Conservation (phyloP, 805 yeast species). For the Myxozyma lipomycoides region DNA sequence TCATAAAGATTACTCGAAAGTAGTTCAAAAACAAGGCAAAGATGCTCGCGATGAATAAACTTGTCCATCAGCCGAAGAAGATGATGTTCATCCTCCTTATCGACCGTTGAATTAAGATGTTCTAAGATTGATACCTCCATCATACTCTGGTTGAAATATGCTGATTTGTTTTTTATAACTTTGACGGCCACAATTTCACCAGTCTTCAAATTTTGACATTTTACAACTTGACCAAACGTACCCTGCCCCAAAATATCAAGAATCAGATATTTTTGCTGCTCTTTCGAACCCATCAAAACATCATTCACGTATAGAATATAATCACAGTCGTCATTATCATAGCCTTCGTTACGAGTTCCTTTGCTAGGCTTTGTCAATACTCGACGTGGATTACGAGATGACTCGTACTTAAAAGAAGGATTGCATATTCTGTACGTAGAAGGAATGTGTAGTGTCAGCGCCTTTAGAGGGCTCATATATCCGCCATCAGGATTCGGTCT, state of each 20-base stretch:
- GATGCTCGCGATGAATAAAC: constrained; percentile 86
- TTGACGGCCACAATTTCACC: constrained; percentile 92
- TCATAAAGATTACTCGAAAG: constrained; percentile 86
- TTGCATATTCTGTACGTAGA: constrained; percentile 82
- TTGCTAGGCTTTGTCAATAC: constrained; percentile 91
- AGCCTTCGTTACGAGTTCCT: constrained; percentile 74
- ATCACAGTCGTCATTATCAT: constrained; percentile 83
- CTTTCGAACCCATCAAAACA: constrained; percentile 79
- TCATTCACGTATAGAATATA: constrained; percentile 93
- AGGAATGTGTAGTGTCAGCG: constrained; percentile 70
- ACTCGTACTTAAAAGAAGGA: constrained; percentile 75
- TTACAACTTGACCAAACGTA: constrained; percentile 96
- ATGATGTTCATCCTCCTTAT: constrained; percentile 67
- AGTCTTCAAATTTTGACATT: constrained; percentile 74
- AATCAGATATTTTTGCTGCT: constrained; percentile 60
- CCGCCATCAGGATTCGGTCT: constrained; percentile 33
- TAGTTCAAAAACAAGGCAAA: constrained; percentile 88
- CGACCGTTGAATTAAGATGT: constrained; percentile 64
- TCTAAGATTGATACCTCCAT: constrained; percentile 87
- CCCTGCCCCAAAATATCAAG: constrained; percentile 92
- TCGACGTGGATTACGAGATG: constrained; percentile 82
- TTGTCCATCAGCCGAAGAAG: constrained; percentile 78
- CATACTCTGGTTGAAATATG: constrained; percentile 83
- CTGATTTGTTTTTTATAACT: constrained; percentile 88
- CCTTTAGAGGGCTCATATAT: constrained; percentile 56